phyloP scores from a whole-genome alignment of 2,329 filamentous ascomycete genomes.

The Nannizziopsis arthrosporioides region DNA sequence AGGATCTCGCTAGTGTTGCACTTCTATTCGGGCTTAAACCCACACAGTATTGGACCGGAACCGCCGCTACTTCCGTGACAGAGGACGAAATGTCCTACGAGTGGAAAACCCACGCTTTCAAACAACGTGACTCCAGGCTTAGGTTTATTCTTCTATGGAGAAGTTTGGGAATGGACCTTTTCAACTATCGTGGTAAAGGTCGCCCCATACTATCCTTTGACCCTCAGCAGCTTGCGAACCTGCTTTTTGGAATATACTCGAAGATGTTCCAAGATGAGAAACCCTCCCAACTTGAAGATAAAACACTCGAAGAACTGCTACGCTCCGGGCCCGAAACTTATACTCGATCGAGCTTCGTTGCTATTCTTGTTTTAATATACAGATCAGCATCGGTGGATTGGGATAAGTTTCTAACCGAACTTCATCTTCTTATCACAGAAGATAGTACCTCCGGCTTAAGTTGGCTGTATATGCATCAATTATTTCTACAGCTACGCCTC shows the following conservation, averaged over 20 bases:
- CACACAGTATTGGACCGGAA: slow-evolving; percentile 42
- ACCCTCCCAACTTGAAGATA: slow-evolving; percentile 8
- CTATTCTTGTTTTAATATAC: slow-evolving; percentile 20
- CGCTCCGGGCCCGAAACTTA: slow-evolving; percentile 16
- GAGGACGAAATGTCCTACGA: slow-evolving; percentile 14
- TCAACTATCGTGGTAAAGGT: neutral
- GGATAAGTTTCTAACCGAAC: slow-evolving; percentile 10
- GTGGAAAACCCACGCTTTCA: neutral
- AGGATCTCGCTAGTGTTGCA: slow-evolving; percentile 38
- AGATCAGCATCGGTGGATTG: slow-evolving; percentile 16
- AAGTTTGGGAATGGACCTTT: neutral
- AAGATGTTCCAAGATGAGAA: slow-evolving; percentile 39
- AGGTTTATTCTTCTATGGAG: slow-evolving; percentile 8
- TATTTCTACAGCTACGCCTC: slow-evolving; percentile 21
- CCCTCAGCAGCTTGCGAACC: slow-evolving; percentile 27
- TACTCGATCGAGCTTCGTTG: slow-evolving; percentile 19
- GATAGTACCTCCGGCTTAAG: slow-evolving; percentile 15
- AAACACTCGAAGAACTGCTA: slow-evolving; percentile 2
- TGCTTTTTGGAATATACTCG: slow-evolving; percentile 36
- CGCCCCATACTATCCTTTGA: slow-evolving; percentile 21
- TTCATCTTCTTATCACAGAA: slow-evolving; percentile 12
- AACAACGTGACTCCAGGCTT: neutral
- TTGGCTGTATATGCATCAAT: slow-evolving; percentile 20
- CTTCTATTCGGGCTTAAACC: slow-evolving; percentile 42
- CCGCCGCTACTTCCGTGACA: slow-evolving; percentile 18